Evolutionary conservation across 2,329 filamentous ascomycete genomes (phyloP).

Genomic region (Fusarium agapanthi): DNA sequence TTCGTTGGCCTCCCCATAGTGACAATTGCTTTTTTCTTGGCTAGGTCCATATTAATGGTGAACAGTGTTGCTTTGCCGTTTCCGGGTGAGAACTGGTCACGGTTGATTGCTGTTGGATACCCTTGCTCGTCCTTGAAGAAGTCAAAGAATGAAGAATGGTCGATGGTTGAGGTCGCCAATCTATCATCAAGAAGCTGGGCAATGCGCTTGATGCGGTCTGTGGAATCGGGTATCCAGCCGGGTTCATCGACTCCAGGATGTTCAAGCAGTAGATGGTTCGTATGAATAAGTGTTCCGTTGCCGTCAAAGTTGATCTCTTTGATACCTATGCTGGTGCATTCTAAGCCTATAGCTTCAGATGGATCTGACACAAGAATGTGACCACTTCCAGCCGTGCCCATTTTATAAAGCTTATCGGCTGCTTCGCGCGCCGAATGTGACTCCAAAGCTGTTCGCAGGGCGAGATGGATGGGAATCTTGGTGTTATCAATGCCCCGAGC

Average conservation of each 20-base stretch:
- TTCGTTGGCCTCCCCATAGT: conserved; percentile 21
- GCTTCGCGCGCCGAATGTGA: conserved; percentile 41
- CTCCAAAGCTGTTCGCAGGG: conserved; percentile 64
- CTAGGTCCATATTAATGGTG: conserved; percentile 33
- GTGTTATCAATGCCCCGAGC: conserved; percentile 60
- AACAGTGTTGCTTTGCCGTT: conserved; percentile 27
- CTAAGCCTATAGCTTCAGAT: conserved; percentile 28
- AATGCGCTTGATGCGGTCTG: conserved; percentile 4
- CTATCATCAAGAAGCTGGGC: conserved; percentile 1
- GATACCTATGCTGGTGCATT: conserved; percentile 35
- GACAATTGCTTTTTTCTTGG: neutral
- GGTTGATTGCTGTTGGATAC: conserved; percentile 31
- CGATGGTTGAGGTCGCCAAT: neutral
- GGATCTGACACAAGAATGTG: conserved; percentile 32
- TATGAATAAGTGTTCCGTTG: conserved; percentile 19
- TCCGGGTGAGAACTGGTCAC: neutral
- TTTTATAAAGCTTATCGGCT: neutral
- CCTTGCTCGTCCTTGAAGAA: conserved; percentile 35
- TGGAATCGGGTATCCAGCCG: conserved; percentile 28
- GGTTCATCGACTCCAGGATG: conserved; percentile 28
- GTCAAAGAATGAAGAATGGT: conserved; percentile 10
- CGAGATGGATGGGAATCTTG: conserved; percentile 68
- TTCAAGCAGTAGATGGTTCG: conserved; percentile 31
- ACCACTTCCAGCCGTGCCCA: conserved; percentile 31
- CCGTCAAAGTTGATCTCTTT: conserved; percentile 8